These are phyloP conservation scores for Schoenoplectus tabernaemontani DNA, from an alignment of 202 grass and related monocot genomes.

Conservation along the genomic window DNA sequence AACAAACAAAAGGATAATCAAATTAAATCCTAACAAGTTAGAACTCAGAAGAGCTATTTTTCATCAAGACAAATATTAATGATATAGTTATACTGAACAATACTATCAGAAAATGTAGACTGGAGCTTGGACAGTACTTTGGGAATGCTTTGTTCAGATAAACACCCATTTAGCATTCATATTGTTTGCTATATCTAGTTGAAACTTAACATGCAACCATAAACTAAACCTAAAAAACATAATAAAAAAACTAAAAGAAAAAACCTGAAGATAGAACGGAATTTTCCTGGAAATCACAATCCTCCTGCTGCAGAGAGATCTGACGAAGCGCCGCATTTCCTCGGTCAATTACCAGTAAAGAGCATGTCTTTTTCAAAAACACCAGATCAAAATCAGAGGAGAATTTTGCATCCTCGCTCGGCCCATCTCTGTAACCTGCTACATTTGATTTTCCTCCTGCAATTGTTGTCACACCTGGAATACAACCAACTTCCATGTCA, in stretches of 20 bases:
- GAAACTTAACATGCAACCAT: not conserved
- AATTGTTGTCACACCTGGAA: conserved; percentile 90
- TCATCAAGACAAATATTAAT: not conserved
- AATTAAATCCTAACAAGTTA: not conserved
- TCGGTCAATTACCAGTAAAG: conserved; percentile 78
- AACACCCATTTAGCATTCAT: not conserved
- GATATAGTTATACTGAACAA: not conserved
- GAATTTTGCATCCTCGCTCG: conserved; percentile 96
- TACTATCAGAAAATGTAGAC: not conserved
- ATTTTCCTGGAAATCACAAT: conserved; percentile 77
- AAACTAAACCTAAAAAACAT: not conserved
- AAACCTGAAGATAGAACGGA: conserved; percentile 81
- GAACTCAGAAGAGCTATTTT: not conserved
- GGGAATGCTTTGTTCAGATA: not conserved
- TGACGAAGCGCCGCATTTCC: conserved; percentile 95
- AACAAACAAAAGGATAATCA: not conserved
- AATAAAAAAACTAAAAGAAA: too few species aligned
- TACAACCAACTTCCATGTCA: not conserved
- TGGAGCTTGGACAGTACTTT: not conserved
- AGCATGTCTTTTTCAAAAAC: conserved; percentile 85
- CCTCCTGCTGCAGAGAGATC: conserved; percentile 77
- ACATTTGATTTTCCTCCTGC: conserved; percentile 94
- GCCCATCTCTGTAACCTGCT: conserved; percentile 88
- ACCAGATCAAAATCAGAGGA: conserved; percentile 93
- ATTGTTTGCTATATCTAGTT: not conserved